These are phyloP conservation scores for Pseudocercospora eumusae DNA, from an alignment of 2,329 filamentous ascomycete species.

Conservation along the genomic window DNA sequence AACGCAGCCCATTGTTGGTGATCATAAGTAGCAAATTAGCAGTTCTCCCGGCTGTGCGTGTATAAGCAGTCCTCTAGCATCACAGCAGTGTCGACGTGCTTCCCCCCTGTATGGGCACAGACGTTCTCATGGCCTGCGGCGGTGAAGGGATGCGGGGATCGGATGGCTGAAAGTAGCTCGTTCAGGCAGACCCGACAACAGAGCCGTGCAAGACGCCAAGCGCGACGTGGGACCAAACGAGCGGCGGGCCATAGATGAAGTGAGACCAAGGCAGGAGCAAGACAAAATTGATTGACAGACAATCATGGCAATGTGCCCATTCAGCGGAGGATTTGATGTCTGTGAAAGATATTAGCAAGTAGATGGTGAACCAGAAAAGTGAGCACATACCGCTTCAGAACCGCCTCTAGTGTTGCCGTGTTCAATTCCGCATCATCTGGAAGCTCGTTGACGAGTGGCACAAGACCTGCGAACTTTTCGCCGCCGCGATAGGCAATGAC, in stretches of 20 bases:
- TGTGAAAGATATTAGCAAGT: slow-evolving; percentile 2
- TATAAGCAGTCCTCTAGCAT: neutral
- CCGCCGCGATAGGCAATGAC: slow-evolving; percentile 86
- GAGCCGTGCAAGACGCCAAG: neutral
- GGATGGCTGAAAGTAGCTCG: neutral
- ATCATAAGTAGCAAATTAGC: neutral
- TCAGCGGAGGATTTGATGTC: slow-evolving; percentile 17
- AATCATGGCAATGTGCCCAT: neutral
- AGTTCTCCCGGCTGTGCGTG: neutral
- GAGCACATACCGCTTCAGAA: slow-evolving; percentile 54
- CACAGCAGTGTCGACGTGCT: neutral
- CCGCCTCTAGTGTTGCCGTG: slow-evolving; percentile 58
- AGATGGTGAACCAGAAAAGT: neutral
- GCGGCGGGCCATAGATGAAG: neutral
- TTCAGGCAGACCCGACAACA: neutral
- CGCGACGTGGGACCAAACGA: neutral
- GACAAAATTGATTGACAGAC: neutral
- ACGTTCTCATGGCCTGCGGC: neutral
- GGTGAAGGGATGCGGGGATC: neutral
- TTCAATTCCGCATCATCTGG: slow-evolving; percentile 59
- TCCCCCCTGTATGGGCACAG: neutral
- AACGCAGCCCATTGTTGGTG: neutral
- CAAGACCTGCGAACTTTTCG: slow-evolving; percentile 86
- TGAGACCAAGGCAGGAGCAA: neutral
- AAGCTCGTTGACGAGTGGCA: slow-evolving; percentile 83